Base-by-base conservation (phyloP, 1,284 basidiomycete species). In the Apiotrichum porosum region DNA sequence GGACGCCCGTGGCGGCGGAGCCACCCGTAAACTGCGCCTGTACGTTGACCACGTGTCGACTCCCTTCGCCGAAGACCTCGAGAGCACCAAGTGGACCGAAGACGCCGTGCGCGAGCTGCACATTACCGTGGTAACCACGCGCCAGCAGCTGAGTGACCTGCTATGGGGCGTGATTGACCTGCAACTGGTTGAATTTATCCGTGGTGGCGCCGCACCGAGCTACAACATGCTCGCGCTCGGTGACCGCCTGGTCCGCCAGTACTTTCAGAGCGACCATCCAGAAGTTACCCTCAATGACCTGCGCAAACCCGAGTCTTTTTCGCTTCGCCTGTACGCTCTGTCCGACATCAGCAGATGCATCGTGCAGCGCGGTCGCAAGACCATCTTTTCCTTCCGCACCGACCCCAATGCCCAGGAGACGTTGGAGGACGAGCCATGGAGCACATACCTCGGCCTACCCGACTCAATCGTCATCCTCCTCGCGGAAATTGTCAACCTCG, bases 161-260 rank as follows among this genome's bases (percentile, higher is more conserved):
- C 42, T 64, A 4, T 64, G 62, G 62, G 62, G 60, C 9, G 60
- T 64, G 19, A 60, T 62, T 28, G 60, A 62, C 35, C 47, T 62
- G 22, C 60, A 59, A 38, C 51, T 61, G 0, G 55, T 60, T 19
- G 60, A 62, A 40, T 60, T 62, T 33, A 58, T 64, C 18, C 52
- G 60, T 24, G 57, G 60, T 17, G 62, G 62, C 23, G 62, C 62
- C 0, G 56, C 54, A 0, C 56, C 54, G 1, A 58, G 55, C 21
- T 62, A 64, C 48, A 52, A 48, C 40, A 58, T 61, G 56, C 49
- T 64, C 8, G 56, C 60, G 12, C 41, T 64, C 1, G 62, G 62
- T 9, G 62, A 64, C 34, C 49, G 55, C 9, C 53, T 64, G 8
- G 57, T 62, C 8, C 48, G 53, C 15, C 32, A 22, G n/a, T 53